Conservation (phyloP, 2,329 filamentous ascomycete genomes). For the Fusarium sp. region DNA sequence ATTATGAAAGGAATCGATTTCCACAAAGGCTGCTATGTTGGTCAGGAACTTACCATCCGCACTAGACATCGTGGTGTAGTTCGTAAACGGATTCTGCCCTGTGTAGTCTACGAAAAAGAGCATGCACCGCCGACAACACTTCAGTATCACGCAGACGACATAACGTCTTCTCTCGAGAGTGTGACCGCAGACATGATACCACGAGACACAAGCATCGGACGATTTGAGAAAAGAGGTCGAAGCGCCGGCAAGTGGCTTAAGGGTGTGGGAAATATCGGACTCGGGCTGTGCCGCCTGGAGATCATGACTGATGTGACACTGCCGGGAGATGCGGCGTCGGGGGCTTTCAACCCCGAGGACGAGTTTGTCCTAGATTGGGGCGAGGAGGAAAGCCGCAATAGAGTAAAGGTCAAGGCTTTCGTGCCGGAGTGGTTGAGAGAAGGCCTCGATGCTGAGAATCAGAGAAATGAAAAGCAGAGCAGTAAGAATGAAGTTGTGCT, state of each 20-base stretch:
- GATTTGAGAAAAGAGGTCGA: slow-evolving; percentile 66
- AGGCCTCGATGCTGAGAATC: slow-evolving; percentile 46
- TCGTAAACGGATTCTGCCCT: slow-evolving; percentile 85
- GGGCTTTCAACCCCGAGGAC: slow-evolving; percentile 66
- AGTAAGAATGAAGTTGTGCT: background rate
- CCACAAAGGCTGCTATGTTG: slow-evolving; percentile 95
- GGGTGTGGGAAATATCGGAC: slow-evolving; percentile 83
- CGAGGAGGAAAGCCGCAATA: slow-evolving; percentile 49
- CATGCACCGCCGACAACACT: slow-evolving; percentile 51
- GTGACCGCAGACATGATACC: slow-evolving; percentile 51
- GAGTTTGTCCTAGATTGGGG: slow-evolving; percentile 68
- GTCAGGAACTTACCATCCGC: slow-evolving; percentile 94
- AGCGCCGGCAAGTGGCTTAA: slow-evolving; percentile 82
- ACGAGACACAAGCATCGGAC: slow-evolving; percentile 58
- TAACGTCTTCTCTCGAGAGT: slow-evolving; percentile 35
- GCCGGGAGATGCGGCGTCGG: slow-evolving; percentile 71
- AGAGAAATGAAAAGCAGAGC: slow-evolving; percentile 26
- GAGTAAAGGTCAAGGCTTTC: slow-evolving; percentile 76
- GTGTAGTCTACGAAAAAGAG: slow-evolving; percentile 70
- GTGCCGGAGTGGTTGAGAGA: slow-evolving; percentile 77
- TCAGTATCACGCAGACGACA: slow-evolving; percentile 54
- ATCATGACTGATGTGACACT: slow-evolving; percentile 85
- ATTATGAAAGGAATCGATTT: slow-evolving; percentile 87
- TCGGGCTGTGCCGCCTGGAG: slow-evolving; percentile 87
- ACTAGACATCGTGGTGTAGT: slow-evolving; percentile 95